These are phyloP conservation scores for Arthrobotrys sinensis DNA, from an alignment of 2,329 filamentous ascomycete species.

Conservation along the genomic window DNA sequence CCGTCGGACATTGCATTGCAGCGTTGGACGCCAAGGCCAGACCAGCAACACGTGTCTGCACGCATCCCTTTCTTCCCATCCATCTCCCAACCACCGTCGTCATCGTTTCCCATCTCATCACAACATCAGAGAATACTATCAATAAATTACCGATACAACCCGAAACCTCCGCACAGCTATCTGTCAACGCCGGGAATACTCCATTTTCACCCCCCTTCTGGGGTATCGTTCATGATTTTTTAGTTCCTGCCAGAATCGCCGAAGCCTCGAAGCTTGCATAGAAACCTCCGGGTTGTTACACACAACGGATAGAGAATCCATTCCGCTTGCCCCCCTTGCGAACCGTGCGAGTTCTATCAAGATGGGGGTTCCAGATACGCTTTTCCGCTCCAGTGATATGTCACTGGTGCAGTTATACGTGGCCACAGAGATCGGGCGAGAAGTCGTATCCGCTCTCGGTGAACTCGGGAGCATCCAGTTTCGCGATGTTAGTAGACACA, in stretches of 20 bases:
- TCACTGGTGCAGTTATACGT: constrained; percentile 99
- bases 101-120: constrained; percentile 46
- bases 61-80: constrained; percentile 46
- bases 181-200: background rate
- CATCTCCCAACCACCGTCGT: constrained; percentile 53
- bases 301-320: constrained; percentile 57
- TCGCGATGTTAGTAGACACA: constrained; percentile 81
- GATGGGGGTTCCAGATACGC: constrained; percentile 85
- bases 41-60: constrained; percentile 35
- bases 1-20: too few relatives aligned
- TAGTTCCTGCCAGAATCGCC: constrained; percentile 1
- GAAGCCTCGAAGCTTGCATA: background rate
- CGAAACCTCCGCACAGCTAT: background rate
- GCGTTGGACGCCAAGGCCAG: constrained; percentile 36
- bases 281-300: constrained; percentile 53
- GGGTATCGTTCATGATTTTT: background rate
- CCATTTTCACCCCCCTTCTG: background rate
- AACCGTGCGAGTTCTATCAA: constrained; percentile 63
- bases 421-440: constrained; percentile 97
- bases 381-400: constrained; percentile 99
- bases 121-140: constrained; percentile 13
- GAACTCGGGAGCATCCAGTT: constrained; percentile 98
- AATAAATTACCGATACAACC: background rate
- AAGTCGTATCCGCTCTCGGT: constrained; percentile 95
- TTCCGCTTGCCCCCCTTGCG: constrained; percentile 52